These are phyloP conservation scores for Lepidium campestre DNA, from an alignment of 441 rosid species.

Conservation along the genomic window DNA sequence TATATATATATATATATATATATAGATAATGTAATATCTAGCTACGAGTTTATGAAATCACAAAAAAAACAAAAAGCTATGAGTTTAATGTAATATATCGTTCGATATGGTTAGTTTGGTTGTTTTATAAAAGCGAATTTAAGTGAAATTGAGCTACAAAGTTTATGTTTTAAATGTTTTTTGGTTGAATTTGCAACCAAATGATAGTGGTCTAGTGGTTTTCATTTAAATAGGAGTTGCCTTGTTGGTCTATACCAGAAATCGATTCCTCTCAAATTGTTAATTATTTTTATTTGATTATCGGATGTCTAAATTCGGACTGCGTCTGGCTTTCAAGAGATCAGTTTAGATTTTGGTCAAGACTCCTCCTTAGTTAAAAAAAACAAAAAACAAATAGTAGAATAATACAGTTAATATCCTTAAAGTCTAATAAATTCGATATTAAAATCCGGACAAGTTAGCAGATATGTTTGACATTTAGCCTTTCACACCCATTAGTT, in stretches of 20 bases:
- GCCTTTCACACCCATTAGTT: neutral
- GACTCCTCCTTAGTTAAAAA: too few relatives aligned
- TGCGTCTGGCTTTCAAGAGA: too few relatives aligned
- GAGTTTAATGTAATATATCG: slow-evolving; percentile 12
- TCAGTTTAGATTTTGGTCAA: too few relatives aligned
- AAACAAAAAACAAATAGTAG: neutral
- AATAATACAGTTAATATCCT: neutral
- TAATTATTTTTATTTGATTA: too few relatives aligned
- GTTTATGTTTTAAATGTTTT: neutral
- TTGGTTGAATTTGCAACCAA: neutral
- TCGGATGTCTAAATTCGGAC: too few relatives aligned
- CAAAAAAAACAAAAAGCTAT: neutral
- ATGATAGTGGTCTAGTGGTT: too few relatives aligned
- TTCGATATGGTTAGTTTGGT: neutral
- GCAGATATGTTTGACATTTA: neutral
- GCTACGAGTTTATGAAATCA: neutral
- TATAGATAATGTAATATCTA: slow-evolving; percentile 6
- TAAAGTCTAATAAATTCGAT: neutral
- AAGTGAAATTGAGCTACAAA: neutral
- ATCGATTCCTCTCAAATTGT: too few relatives aligned
- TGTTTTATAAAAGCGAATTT: neutral
- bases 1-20: neutral
- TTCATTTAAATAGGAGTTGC: too few relatives aligned
- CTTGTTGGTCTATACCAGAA: too few relatives aligned
- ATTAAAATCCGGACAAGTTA: neutral